Evolutionary conservation across 257 asterid species (phyloP).

Genomic region (Solanum peruvianum): DNA sequence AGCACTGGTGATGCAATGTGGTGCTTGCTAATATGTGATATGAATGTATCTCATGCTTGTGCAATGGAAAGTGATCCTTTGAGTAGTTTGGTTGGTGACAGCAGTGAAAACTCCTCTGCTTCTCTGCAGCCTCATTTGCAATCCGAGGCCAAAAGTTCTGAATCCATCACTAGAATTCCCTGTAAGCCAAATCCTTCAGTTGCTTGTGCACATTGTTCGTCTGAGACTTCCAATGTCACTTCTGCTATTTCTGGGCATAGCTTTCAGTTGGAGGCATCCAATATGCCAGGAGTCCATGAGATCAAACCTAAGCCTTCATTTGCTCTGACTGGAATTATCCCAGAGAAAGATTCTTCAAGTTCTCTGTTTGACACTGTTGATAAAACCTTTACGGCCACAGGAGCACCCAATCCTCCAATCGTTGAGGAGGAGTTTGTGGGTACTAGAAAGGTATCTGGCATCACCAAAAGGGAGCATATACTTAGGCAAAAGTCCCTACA

Average conservation of each 20-base stretch:
- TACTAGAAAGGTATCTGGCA: constrained; percentile 57
- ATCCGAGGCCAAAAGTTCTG: constrained; percentile 31
- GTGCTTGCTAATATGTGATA: constrained; percentile 88
- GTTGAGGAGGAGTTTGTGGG: constrained; percentile 55
- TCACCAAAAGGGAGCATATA: constrained; percentile 61
- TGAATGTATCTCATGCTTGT: constrained; percentile 88
- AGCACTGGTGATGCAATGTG: constrained; percentile 99
- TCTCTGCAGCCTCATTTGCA: constrained; percentile 22
- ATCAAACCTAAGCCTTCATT: constrained; percentile 23
- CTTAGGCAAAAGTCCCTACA: constrained; percentile 66
- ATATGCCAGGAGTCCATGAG: constrained; percentile 8
- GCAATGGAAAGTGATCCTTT: constrained; percentile 66
- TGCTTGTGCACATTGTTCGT: constrained; percentile 27
- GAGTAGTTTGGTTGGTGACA: constrained; percentile 31
- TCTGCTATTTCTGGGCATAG: constrained; percentile 24
- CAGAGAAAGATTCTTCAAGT: constrained; percentile 35
- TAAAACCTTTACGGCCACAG: constrained; percentile 41
- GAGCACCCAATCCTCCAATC: constrained; percentile 28
- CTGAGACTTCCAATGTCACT: constrained; percentile 20
- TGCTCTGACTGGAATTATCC: constrained; percentile 19
- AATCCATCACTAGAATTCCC: constrained; percentile 27
- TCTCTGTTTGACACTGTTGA: constrained; percentile 19
- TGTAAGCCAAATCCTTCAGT: constrained; percentile 28
- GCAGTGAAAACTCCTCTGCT: constrained; percentile 21
- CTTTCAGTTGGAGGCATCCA: constrained; percentile 41